These are phyloP conservation scores for Microcera coccophila DNA, from an alignment of 2,329 filamentous ascomycete species.

Conservation along the genomic window DNA sequence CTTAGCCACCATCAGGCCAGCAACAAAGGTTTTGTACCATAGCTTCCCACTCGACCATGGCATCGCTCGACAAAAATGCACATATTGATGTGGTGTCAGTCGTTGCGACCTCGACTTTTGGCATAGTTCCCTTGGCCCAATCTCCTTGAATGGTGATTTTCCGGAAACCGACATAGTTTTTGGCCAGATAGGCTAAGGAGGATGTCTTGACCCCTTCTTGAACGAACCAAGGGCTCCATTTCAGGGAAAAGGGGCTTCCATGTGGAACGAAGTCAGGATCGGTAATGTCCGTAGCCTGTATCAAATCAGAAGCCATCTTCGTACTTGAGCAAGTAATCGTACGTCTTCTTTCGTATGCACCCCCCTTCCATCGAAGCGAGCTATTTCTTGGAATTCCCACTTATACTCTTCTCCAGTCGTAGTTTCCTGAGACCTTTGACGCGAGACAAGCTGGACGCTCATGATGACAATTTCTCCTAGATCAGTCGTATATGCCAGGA, in stretches of 20 bases:
- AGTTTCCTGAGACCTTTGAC: conserved; percentile 15
- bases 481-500: conserved; percentile 53
- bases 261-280: conserved; percentile 49
- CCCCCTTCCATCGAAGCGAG: conserved; percentile 45
- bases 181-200: conserved; percentile 48
- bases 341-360: conserved; percentile 39
- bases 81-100: conserved; percentile 47
- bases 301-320: conserved; percentile 8
- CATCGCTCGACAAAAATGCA: conserved; percentile 47
- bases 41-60: conserved; percentile 55
- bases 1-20: conserved; percentile 5
- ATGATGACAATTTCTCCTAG: conserved; percentile 48
- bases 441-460: conserved; percentile 40
- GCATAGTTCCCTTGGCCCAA: conserved; percentile 34
- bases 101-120: conserved; percentile 37
- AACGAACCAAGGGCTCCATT: conserved; percentile 52
- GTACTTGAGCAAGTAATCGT: conserved; percentile 1
- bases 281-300: conserved; percentile 27
- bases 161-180: conserved; percentile 54
- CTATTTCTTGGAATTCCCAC: conserved; percentile 51
- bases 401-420: conserved; percentile 27
- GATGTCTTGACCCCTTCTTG: conserved; percentile 34
- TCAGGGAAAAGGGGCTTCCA: conserved; percentile 48
- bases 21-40: conserved; percentile 32
- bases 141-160: conserved; percentile 39